Percentiles rank a stretch among this genome's conserved stretches.
Conservation (phyloP, 2,329 filamentous ascomycete species). For the Pyrenochaeta sp. region DNA sequence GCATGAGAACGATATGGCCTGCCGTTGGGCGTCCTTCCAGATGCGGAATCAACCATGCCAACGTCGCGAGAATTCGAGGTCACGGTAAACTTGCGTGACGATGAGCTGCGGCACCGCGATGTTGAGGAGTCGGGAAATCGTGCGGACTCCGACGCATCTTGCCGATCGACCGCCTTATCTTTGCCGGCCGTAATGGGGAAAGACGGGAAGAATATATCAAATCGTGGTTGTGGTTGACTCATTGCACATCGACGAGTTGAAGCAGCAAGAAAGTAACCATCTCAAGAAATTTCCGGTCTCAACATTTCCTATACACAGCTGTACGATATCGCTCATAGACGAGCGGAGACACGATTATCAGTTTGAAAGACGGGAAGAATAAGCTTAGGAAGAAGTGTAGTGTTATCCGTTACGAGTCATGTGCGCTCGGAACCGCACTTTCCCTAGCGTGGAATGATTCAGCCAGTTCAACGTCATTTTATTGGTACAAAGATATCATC, state of each 20-base stretch:
- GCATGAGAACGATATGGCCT: conserved; percentile 1
- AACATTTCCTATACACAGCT: too few species aligned
- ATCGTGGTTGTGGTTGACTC: too few species aligned
- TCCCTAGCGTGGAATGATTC: neutral
- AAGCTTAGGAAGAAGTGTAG: neutral
- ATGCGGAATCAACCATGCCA: neutral
- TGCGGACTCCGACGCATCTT: neutral
- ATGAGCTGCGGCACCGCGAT: neutral
- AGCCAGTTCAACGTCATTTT: neutral
- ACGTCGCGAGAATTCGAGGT: neutral
- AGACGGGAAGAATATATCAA: neutral
- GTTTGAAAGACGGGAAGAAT: neutral
- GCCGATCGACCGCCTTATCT: neutral
- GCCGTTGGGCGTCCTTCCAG: neutral
- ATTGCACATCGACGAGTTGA: too few species aligned
- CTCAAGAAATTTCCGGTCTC: too few species aligned
- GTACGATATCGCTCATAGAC: too few species aligned
- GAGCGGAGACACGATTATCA: too few species aligned
- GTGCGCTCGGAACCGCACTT: neutral
- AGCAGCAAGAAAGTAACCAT: too few species aligned
- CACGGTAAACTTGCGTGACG: neutral
- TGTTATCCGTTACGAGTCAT: neutral
- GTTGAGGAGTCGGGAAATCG: neutral
- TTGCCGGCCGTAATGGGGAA: neutral
- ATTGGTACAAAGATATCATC: neutral